Percentiles rank a stretch among this genome's conserved stretches.
Evolutionary conservation across 2,329 filamentous ascomycete species (phyloP).

Genomic region (Cadophora sp.): DNA sequence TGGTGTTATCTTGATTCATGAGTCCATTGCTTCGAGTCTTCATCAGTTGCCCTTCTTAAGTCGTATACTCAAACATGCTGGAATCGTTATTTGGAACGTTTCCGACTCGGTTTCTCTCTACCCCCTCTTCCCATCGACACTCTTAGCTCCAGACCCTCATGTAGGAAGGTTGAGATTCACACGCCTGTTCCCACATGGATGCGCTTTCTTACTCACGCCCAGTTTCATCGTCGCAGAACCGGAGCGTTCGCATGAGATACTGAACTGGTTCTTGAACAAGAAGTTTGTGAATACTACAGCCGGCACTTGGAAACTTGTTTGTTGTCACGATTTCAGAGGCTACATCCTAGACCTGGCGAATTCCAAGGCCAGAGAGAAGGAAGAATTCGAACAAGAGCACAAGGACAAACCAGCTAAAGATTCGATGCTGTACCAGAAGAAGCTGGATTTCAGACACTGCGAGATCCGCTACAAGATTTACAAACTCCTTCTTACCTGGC

Average conservation of each 20-base stretch:
- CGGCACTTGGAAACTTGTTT: constrained; percentile 33
- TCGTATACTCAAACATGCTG: constrained; percentile 8
- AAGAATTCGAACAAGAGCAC: constrained; percentile 32
- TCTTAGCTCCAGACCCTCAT: constrained; percentile 24
- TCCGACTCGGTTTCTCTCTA: constrained; percentile 32
- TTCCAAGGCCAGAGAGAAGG: constrained; percentile 39
- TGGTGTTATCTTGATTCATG: constrained; percentile 41
- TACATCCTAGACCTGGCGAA: constrained; percentile 42
- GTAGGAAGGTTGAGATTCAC: constrained; percentile 48
- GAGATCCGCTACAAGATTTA: constrained; percentile 35
- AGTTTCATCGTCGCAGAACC: constrained; percentile 58
- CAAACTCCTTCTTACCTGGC: constrained; percentile 27
- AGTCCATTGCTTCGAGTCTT: constrained; percentile 33
- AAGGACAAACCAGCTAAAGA: constrained; percentile 37
- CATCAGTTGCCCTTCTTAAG: constrained; percentile 32
- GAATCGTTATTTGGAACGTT: constrained; percentile 38
- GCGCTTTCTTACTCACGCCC: constrained; percentile 55
- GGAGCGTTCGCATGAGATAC: constrained; percentile 45
- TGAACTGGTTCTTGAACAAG: constrained; percentile 50
- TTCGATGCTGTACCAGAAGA: constrained; percentile 32
- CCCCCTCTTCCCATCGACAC: constrained; percentile 42
- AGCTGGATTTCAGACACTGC: constrained; percentile 38
- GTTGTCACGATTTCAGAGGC: constrained; percentile 36
- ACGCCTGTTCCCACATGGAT: constrained; percentile 53
- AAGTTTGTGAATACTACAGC: constrained; percentile 24